Evolutionary conservation across 768 basidiomycete species (phyloP).

Genomic region (Piloderma croceum): DNA sequence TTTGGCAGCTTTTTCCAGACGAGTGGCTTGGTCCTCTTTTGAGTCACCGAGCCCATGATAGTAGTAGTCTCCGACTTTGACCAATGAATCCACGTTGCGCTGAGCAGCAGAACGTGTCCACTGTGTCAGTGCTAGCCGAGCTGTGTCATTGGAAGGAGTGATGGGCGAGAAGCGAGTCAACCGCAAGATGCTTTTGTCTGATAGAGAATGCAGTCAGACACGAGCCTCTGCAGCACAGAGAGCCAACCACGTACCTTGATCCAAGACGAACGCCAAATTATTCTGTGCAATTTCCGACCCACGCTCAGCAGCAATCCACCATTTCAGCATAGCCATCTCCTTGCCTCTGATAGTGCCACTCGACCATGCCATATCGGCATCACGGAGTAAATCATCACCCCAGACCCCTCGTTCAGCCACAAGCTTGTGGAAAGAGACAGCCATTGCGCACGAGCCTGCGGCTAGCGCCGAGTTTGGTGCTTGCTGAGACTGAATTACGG

Average conservation of each 20-base stretch:
- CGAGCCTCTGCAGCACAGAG: background rate
- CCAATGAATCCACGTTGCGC: conserved; percentile 91
- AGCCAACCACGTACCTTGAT: conserved; percentile 84
- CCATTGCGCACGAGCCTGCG: conserved; percentile 79
- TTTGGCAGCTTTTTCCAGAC: conserved; percentile 85
- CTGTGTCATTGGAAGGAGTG: conserved; percentile 77
- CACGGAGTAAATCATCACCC: conserved; percentile 73
- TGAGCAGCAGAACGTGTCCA: conserved; percentile 95
- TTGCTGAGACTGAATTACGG: conserved; percentile 66
- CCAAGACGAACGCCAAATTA: conserved; percentile 87
- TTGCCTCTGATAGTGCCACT: conserved; percentile 64
- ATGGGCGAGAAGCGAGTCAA: conserved; percentile 63
- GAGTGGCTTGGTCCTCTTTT: conserved; percentile 54
- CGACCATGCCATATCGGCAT: conserved; percentile 75
- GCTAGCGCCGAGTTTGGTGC: conserved; percentile 40
- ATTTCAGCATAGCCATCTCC: conserved; percentile 82
- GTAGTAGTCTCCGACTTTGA: conserved; percentile 98
- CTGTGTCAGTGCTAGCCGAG: conserved; percentile 78
- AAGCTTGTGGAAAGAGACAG: conserved; percentile 89
- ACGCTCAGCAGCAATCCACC: conserved; percentile 93
- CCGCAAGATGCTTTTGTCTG: conserved; percentile 68
- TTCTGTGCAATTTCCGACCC: conserved; percentile 93
- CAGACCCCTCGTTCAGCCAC: conserved; percentile 89
- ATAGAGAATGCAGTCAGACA: background rate
- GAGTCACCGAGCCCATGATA: conserved; percentile 83